Base-by-base conservation (phyloP, 1,139 yeast genomes). In the Sugiyamaella japonica region DNA sequence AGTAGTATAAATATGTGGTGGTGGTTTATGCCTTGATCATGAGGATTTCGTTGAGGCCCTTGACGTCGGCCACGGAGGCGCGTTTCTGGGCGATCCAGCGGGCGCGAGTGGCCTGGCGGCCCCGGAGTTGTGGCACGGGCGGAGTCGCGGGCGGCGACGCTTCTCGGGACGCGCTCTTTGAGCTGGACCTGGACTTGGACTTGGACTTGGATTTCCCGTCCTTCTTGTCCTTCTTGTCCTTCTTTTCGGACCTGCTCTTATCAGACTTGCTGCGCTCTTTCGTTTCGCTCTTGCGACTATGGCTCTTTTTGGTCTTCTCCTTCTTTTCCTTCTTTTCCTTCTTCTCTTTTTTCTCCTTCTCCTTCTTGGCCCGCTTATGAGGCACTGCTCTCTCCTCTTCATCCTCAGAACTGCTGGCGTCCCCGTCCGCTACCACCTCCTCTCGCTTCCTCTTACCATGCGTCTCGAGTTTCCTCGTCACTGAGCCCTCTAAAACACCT, bases 31-130 rank as follows among this genome's bases (percentile, higher is more conserved):
- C 54, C 25, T 50, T 56, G 12, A 89, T 82, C 98, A 91, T 91
- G 69, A 91, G 87, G 56, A 91, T 91, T 70, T 91, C 98, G 64
- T 89, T 89, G 59, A 91, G 79, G 23, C 96, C 90, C 68, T 89
- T 85, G 12, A 86, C 79, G 68, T 91, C 97, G 84, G 86, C 82
- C 0, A 91, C 90, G 1, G 97, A 90, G 7, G 96, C 95, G 64
- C 93, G 79, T 68, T 91, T 91, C 67, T 89, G 96, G 60, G 80
- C 85, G 56, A 91, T 90, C 85, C 89, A 90, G 68, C 82, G 84
- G 15, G 96, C 85, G 66, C 98, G 80, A 1, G 86, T 87, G 12
- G 95, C 86, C 50, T 86, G 73, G 66, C 95, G 79, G 1, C 89
- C 83, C 5, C 84, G 73, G 7, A 83, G 75, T 1, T 73, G 72